phyloP scores from a whole-genome alignment of 495 filamentous ascomycete genomes.

The Lasiosphaeris hirsuta region DNA sequence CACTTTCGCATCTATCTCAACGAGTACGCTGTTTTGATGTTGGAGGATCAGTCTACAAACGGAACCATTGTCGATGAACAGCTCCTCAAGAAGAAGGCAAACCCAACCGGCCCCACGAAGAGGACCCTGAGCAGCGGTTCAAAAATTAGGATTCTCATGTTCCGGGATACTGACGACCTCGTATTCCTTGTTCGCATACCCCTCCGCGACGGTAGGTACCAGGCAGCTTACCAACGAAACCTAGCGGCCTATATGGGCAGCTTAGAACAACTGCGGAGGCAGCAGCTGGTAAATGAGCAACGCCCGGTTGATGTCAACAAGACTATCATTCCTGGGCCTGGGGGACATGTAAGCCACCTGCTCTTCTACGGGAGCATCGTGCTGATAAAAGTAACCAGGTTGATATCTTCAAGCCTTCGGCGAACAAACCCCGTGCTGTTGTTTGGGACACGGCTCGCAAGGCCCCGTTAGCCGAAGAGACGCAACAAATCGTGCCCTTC shows the following conservation, averaged over 20 bases:
- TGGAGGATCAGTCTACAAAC: constrained; percentile 89
- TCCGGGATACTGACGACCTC: constrained; percentile 47
- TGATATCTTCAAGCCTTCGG: constrained; percentile 28
- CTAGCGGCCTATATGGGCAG: constrained; percentile 50
- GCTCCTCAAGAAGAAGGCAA: constrained; percentile 51
- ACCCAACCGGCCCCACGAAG: constrained; percentile 32
- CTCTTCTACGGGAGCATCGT: neutral
- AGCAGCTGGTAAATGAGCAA: neutral
- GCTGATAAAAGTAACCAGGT: constrained; percentile 21
- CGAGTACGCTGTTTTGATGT: constrained; percentile 73
- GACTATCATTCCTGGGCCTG: constrained; percentile 47
- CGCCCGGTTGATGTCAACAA: constrained; percentile 28
- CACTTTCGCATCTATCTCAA: constrained; percentile 93
- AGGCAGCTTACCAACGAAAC: constrained; percentile 58
- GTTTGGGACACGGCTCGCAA: constrained; percentile 6
- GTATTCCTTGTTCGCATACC: constrained; percentile 87
- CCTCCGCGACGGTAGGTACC: constrained; percentile 54
- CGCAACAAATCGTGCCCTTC: neutral
- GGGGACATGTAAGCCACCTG: constrained; percentile 38
- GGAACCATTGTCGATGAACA: constrained; percentile 79
- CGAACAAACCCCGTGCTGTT: constrained; percentile 1
- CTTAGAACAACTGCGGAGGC: neutral
- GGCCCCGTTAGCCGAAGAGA: constrained; percentile 2
- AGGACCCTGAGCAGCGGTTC: constrained; percentile 70
- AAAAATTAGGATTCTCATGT: constrained; percentile 65